A percentile compares a stretch with the other conserved stretches of the same genome.
These are phyloP conservation scores for Bocquillonia castaneifolia DNA, from an alignment of 441 rosid genomes.

Conservation along the genomic window DNA sequence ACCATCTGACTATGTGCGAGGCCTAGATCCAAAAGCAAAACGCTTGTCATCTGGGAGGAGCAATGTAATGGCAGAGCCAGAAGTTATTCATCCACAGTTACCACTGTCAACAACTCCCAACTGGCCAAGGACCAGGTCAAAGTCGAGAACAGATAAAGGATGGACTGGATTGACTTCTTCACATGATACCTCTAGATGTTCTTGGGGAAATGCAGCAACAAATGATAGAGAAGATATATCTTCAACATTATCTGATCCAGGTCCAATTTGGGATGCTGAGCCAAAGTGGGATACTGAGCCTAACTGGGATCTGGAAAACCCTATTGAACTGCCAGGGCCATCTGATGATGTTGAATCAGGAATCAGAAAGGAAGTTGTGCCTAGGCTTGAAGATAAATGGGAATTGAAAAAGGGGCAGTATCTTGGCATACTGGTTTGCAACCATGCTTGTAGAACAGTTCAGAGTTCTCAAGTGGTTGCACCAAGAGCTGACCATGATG, in stretches of 20 bases:
- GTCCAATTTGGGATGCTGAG: slow-evolving; percentile 97
- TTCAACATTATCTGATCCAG: slow-evolving; percentile 90
- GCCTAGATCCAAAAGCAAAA: slow-evolving; percentile 81
- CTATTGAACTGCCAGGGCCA: slow-evolving; percentile 80
- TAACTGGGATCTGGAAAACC: slow-evolving; percentile 74
- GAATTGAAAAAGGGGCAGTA: slow-evolving; percentile 69
- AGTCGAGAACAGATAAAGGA: slow-evolving; percentile 84
- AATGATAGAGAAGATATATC: slow-evolving; percentile 92
- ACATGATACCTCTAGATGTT: slow-evolving; percentile 66
- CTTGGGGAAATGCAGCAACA: slow-evolving; percentile 71
- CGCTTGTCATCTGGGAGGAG: slow-evolving; percentile 74
- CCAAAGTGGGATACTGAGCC: slow-evolving; percentile 89
- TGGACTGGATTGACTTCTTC: slow-evolving; percentile 70
- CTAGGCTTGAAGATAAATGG: slow-evolving; percentile 72
- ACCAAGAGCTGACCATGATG: slow-evolving; percentile 88
- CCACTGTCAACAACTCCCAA: slow-evolving; percentile 78
- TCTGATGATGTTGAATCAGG: slow-evolving; percentile 64
- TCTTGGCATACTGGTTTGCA: slow-evolving; percentile 87
- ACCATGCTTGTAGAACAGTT: slow-evolving; percentile 91
- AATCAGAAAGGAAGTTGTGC: slow-evolving; percentile 42
- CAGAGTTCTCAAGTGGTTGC: slow-evolving; percentile 96
- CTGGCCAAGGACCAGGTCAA: slow-evolving; percentile 94
- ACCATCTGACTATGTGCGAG: slow-evolving; percentile 94
- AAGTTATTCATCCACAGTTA: slow-evolving; percentile 79
- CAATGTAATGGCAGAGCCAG: slow-evolving; percentile 64